These are phyloP conservation scores for Microthlaspi erraticum DNA, from an alignment of 345 rosid genomes.

Conservation along the genomic window DNA sequence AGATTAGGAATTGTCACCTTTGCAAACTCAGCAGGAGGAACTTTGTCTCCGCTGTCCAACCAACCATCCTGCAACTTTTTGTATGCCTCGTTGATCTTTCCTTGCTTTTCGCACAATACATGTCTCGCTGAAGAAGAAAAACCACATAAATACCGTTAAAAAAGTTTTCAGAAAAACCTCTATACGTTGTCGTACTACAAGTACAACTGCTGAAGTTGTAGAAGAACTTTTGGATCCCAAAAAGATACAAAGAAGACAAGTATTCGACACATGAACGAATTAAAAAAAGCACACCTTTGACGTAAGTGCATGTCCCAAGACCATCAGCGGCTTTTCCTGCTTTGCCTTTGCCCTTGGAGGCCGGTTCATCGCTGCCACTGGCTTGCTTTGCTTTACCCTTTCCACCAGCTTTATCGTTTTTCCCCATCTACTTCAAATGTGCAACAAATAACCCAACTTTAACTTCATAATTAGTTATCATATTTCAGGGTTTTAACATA, in stretches of 20 bases:
- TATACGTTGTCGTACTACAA: not conserved
- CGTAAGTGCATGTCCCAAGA: conserved; percentile 96
- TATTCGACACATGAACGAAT: not conserved
- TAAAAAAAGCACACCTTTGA: conserved; percentile 65
- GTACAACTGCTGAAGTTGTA: not conserved
- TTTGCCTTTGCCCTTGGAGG: conserved; percentile 95
- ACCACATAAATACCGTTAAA: not conserved
- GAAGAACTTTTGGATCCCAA: not conserved
- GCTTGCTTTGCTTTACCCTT: conserved; percentile 94
- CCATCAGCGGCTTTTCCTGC: conserved; percentile 83
- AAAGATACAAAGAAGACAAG: not conserved
- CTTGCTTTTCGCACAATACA: conserved; percentile 92
- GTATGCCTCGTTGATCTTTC: conserved; percentile 94
- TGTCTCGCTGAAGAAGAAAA: conserved; percentile 69
- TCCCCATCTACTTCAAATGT: conserved; percentile 57
- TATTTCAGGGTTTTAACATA: conserved; percentile 5
- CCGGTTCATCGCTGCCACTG: conserved; percentile 67
- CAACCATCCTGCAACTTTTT: conserved; percentile 95
- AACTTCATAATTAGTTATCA: not conserved
- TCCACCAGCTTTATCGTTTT: conserved; percentile 67
- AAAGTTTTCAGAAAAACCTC: not conserved
- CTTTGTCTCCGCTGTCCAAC: conserved; percentile 92
- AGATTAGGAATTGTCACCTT: conserved; percentile 54
- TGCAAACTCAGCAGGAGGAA: conserved; percentile 97
- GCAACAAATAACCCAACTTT: not conserved